phyloP scores from a whole-genome alignment of 345 rosid species.

The Heritiera littoralis region DNA sequence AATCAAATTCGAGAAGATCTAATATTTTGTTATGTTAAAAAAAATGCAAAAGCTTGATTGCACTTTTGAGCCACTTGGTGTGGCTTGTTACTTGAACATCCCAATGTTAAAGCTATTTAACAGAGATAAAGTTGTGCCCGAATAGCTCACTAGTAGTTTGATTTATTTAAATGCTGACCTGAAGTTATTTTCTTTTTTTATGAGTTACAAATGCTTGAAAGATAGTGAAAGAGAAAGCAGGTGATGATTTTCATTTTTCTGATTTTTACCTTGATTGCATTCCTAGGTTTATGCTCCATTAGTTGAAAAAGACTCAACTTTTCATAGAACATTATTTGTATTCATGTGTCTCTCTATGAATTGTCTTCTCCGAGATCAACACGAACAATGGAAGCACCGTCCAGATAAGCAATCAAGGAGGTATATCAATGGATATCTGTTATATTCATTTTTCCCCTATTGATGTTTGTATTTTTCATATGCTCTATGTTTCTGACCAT shows the following conservation, averaged over 20 bases:
- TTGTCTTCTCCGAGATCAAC: conserved; percentile 88
- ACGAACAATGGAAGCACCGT: conserved; percentile 80
- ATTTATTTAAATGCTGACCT: background rate
- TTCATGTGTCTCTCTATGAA: conserved; percentile 86
- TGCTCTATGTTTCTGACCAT: conserved; percentile 19
- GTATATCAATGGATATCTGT: conserved; percentile 34
- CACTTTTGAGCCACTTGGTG: background rate
- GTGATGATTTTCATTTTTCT: background rate
- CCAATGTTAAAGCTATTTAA: background rate
- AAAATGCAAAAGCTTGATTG: background rate
- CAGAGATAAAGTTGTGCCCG: background rate
- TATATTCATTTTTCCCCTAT: background rate
- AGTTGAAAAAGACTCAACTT: conserved; percentile 62
- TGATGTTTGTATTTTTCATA: background rate
- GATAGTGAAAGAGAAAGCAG: background rate
- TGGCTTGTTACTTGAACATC: background rate
- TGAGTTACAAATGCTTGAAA: background rate
- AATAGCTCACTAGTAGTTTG: background rate
- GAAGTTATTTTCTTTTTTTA: conserved; percentile 2
- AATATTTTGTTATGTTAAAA: background rate
- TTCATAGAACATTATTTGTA: conserved; percentile 75
- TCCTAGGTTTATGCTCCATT: conserved; percentile 80
- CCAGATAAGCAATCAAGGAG: conserved; percentile 62
- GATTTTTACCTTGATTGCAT: conserved; percentile 6
- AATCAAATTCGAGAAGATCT: background rate